phyloP scores from a whole-genome alignment of 768 basidiomycete genomes.

The Crepidotus variabilis region DNA sequence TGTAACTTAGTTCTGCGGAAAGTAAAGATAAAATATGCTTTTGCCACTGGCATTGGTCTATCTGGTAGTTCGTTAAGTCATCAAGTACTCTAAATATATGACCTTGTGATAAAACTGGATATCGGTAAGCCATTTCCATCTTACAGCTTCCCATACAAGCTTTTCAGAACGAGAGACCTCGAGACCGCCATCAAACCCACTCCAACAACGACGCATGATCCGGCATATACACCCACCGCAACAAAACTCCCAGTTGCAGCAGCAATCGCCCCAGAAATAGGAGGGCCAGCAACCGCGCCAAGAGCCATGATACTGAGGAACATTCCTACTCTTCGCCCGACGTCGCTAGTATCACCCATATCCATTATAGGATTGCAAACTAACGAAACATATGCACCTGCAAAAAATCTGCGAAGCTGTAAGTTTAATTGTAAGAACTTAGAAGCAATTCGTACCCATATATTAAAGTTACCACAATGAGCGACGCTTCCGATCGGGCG shows the following conservation, averaged over 20 bases:
- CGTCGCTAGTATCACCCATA: constrained; percentile 55
- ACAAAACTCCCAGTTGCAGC: constrained; percentile 48
- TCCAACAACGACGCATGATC: constrained; percentile 18
- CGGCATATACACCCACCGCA: constrained; percentile 53
- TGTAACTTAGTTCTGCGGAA: too few species aligned
- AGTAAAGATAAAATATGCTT: too few species aligned
- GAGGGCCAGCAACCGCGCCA: constrained; percentile 65
- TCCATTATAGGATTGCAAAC: constrained; percentile 53
- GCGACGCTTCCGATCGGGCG: constrained; percentile 33
- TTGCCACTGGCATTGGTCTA: too few species aligned
- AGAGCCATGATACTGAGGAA: constrained; percentile 55
- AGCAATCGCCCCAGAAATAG: constrained; percentile 69
- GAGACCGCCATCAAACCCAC: not conserved
- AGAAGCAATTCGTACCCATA: constrained; percentile 49
- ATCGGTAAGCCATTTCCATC: not conserved
- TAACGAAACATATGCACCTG: constrained; percentile 59
- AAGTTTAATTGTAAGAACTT: not conserved
- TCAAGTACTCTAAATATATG: too few species aligned
- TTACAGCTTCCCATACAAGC: not conserved
- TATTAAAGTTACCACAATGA: constrained; percentile 51
- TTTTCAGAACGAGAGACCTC: not conserved
- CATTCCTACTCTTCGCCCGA: constrained; percentile 64
- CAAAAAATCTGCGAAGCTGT: constrained; percentile 40
- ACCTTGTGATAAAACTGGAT: too few species aligned
- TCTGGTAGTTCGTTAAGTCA: too few species aligned